Percentiles rank a stretch among this genome's conserved stretches.
These are phyloP conservation scores for Dendrobium chrysotoxum DNA, from an alignment of 106 monocot genomes.

Conservation along the genomic window DNA sequence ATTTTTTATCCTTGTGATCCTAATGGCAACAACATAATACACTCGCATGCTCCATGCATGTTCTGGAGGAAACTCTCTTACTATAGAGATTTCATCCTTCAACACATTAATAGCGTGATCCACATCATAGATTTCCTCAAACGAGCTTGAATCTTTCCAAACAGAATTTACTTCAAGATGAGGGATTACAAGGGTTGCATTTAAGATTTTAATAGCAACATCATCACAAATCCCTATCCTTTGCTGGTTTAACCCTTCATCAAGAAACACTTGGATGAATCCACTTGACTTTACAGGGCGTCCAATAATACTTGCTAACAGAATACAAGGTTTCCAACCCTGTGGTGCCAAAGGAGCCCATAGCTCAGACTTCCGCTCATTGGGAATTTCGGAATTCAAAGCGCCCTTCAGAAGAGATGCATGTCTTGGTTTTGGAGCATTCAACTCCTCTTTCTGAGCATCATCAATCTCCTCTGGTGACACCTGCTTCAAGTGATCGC, in stretches of 20 bases:
- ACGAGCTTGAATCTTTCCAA: conserved; percentile 89
- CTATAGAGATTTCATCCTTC: conserved; percentile 62
- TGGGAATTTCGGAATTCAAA: conserved; percentile 29
- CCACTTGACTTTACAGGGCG: conserved; percentile 36
- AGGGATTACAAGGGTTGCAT: conserved; percentile 80
- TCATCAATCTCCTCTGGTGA: too few species aligned
- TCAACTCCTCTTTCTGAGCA: too few species aligned
- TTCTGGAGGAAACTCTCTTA: conserved; percentile 58
- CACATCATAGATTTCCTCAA: conserved; percentile 73
- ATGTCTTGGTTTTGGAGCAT: conserved; percentile 16
- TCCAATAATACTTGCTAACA: conserved; percentile 20
- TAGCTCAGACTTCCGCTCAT: conserved; percentile 41
- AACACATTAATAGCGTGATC: conserved; percentile 64
- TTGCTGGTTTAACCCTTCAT: conserved; percentile 86
- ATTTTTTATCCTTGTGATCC: conserved; percentile 78
- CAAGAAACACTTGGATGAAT: conserved; percentile 88
- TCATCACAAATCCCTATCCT: conserved; percentile 97
- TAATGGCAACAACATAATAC: conserved; percentile 68
- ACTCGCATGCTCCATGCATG: conserved; percentile 90
- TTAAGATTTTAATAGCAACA: conserved; percentile 79
- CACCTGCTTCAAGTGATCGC: too few species aligned
- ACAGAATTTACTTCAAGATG: conserved; percentile 81
- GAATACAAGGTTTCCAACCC: conserved; percentile 56
- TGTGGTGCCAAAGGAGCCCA: conserved; percentile 61
- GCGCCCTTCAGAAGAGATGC: conserved; percentile 50